Base-by-base conservation (phyloP, 805 yeast species). In the Wickerhamiella sergipiensis region DNA sequence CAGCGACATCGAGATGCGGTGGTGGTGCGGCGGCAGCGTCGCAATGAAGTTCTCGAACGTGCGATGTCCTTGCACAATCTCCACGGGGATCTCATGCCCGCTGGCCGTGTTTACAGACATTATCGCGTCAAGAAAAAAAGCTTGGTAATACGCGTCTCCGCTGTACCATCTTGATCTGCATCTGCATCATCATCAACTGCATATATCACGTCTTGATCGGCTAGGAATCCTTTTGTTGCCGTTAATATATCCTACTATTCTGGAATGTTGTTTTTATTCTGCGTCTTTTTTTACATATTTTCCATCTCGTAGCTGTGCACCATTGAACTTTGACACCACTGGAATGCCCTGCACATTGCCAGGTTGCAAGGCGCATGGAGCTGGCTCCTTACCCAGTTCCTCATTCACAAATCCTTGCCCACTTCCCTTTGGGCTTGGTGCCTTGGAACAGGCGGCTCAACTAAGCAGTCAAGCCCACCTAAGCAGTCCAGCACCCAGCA, bases 1-100 rank as follows among this genome's bases (percentile, higher is more conserved):
- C 47, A 90, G 74, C 66, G 51, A 44, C 49, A 51, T 43, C 33
- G 49, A 44, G 24, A 50, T 52, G 5, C 55, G 53, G 24, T 49
- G 52, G 33, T 50, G 39, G 42, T 45, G 47, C 29, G 43, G 49
- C 22, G 53, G 54, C 36, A 48, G 49, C 24, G n/a, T 22, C 18
- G 45, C 36, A 4, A 49, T 46, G 23, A 47, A 51, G 19, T 43
- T 43, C 13, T 12, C 19, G 24, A 52, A 46, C 19, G 49, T 44
- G 15, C 18, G 38, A 38, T 51, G 50, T 43, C 39, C 40, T 26
- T 19, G 13, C n/a, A 40, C 45, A 18, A 51, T 23, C 29, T 52
- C 50, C 23, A 50, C 45, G 19, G 53, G 54, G 22, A 49, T 36
- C 7, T 4, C 18, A 36, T 36, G 19, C 40, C 17, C 40, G 19